Base-by-base conservation (phyloP, 2,329 filamentous ascomycete genomes). In the Epichloe bromicola region DNA sequence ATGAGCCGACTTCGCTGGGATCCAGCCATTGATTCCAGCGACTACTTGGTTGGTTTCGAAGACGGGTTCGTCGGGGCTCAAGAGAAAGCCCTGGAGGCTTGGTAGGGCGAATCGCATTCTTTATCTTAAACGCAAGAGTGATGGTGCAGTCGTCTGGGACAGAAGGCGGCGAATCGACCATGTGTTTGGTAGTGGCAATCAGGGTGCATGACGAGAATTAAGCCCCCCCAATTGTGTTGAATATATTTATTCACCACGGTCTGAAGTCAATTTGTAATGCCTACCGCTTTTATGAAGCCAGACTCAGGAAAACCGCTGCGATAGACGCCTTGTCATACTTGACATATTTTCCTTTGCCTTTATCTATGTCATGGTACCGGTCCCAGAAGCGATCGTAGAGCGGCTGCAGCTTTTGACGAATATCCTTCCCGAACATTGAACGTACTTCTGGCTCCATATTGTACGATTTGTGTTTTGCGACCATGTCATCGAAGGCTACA, bases 371-470 rank as follows among this genome's bases (percentile, higher is more conserved):
- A 65, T 96, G 90, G 65, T 98, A 98, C 30, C 91, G 80, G 68
- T 97, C 93, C 82, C 88, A 97, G 70, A 98, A 98, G 44, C 93
- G 79, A 55, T 85, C 86, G 70, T 98, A 98, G 14, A 98, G 75
- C 50, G 91, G 90, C 70, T 97, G 91, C 51, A 98, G 83, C 70
- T 95, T 88, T 60, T 84, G 83, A 65, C 93, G 88, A 56, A 97
- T 84, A 62, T 96, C 90, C 59, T 84, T 82, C 15, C 82, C 83
- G 60, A 97, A 78, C 68, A 85, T 80, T 55, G 80, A 77, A 42
- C 88, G 80, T 34, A 97, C 91, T 64, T 97, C 91, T 23, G 81
- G 80, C 70, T 98, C 93, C 87, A 97, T 95, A 60, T 76, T 83
- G 61, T 88, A 86, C 30, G 76, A 74, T 69, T 89, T 93, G 70